Evolutionary conservation across 352 stramenopile genomes (phyloP), one percentile per base, ranked within the genome.

Genomic region (Peronospora belbahrii): DNA sequence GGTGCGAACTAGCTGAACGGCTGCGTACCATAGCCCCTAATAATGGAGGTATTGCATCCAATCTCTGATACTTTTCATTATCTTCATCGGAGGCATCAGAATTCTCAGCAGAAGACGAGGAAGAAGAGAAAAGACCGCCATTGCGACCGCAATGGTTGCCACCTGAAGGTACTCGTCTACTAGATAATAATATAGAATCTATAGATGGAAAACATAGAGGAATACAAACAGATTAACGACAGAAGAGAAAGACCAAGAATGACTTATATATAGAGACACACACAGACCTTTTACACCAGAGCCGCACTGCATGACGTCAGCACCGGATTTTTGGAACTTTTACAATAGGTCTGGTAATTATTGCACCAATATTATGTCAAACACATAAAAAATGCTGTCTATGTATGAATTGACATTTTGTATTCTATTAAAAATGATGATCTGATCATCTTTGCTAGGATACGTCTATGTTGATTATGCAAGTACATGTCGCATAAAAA

Each of bases 81-180:
- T 62, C 51, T 10, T 19, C 34, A 14, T 62, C 49, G 0, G 60
- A 65, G 15, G 25, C 28, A 23, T 65, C 49, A 7, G 55, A 62
- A 31, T 68, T 50, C 6, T 38, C 50, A 10, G 52, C 53, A 15
- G 60, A 66, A 17, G 60, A 66, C 23, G 60, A 70, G 9, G 60
- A 70, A 27, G 60, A 70, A 5, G 60, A 70, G 47, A 70, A 70
- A 47, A 70, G 52, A 4, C 60, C 60, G 15, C 60, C 60, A 18
- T 66, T 66, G 31, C 60, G 60, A n/a, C 50, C 51, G 2, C 55
- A 55, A 52, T 42, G 53, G 28, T 30, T 62, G 49, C 41, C 41
- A n/a, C 28, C 43, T 6, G 43, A 23, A 28, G 39, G 18, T 17
- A 39, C 49, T 32, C 36, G 40, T 20, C 40, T 42, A 41, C 31